Evolutionary conservation across 2,329 filamentous ascomycete species (phyloP).

Genomic region (Pseudomassariella vexata): DNA sequence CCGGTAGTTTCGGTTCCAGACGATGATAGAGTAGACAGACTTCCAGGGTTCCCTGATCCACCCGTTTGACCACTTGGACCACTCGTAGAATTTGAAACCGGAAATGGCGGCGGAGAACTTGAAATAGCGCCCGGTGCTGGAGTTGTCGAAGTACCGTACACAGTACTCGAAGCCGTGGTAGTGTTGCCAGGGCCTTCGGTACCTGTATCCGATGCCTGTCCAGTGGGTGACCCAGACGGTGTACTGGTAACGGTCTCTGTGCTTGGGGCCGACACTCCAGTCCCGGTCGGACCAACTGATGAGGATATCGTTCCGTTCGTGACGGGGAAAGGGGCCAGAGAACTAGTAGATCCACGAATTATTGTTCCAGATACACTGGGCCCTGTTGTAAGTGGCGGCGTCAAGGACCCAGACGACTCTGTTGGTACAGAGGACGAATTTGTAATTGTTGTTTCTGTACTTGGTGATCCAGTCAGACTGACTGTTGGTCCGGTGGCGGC

Average conservation of each 20-base stretch:
- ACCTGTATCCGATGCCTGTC: not conserved
- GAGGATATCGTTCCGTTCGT: conserved; percentile 3
- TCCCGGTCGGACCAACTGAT: too few relatives aligned
- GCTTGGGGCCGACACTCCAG: too few relatives aligned
- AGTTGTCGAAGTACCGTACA: not conserved
- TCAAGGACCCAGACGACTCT: too few relatives aligned
- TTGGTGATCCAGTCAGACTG: not conserved
- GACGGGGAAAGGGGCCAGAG: conserved; percentile 2
- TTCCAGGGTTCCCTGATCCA: conserved; percentile 4
- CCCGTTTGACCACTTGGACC: conserved; percentile 9
- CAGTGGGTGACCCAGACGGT: too few relatives aligned
- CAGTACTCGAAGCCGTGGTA: not conserved
- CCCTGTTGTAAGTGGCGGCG: not conserved
- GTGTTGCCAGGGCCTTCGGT: not conserved
- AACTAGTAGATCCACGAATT: not conserved
- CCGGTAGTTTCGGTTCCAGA: conserved; percentile 1
- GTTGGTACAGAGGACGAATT: too few relatives aligned
- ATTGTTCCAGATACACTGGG: not conserved
- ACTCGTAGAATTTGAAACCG: conserved; percentile 11
- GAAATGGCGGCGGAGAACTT: conserved; percentile 10
- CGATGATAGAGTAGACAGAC: conserved; percentile 1
- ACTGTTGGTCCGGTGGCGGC: not conserved
- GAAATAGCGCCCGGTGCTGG: not conserved
- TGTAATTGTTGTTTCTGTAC: not conserved
- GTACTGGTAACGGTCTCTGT: too few relatives aligned